These are phyloP conservation scores for Phytophthora palmivora DNA, from an alignment of 352 stramenopile species.

Conservation along the genomic window DNA sequence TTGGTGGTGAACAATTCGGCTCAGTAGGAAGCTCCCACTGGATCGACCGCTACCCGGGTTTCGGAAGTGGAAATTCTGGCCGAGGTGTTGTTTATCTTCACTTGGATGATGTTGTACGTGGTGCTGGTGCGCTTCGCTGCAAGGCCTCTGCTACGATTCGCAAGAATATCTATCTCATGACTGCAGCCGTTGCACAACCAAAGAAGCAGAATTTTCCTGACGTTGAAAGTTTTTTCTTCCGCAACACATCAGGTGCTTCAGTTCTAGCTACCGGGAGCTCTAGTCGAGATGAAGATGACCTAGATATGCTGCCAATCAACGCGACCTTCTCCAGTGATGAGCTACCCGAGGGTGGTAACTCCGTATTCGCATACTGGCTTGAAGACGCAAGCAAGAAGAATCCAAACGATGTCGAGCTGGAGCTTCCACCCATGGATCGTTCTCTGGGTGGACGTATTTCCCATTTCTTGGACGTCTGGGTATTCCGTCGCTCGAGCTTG, in stretches of 20 bases:
- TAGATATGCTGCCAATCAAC: conserved; percentile 64
- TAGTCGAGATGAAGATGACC: conserved; percentile 43
- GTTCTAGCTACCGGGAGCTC: conserved; percentile 23
- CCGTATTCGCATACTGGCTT: conserved; percentile 81
- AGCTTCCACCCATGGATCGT: conserved; percentile 60
- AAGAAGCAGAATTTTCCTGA: conserved; percentile 52
- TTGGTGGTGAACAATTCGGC: conserved; percentile 83
- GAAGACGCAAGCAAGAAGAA: conserved; percentile 48
- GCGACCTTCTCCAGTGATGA: conserved; percentile 72
- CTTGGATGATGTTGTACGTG: conserved; percentile 74
- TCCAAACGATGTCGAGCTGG: conserved; percentile 33
- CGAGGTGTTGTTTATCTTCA: conserved; percentile 81
- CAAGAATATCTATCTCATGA: conserved; percentile 82
- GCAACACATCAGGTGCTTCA: conserved; percentile 18
- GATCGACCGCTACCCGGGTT: conserved; percentile 77
- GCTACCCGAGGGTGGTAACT: conserved; percentile 65
- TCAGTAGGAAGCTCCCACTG: conserved; percentile 83
- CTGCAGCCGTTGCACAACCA: conserved; percentile 70
- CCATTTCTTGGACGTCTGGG: conserved; percentile 75
- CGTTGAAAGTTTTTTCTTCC: conserved; percentile 61
- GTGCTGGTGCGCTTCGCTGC: conserved; percentile 66
- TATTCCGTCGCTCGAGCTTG: conserved; percentile 79
- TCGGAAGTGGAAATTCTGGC: conserved; percentile 53
- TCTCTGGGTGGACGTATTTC: conserved; percentile 60
- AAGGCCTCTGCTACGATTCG: conserved; percentile 75